Evolutionary conservation across 1,284 basidiomycete genomes (phyloP).

Genomic region (Boletus chippewaensis): DNA sequence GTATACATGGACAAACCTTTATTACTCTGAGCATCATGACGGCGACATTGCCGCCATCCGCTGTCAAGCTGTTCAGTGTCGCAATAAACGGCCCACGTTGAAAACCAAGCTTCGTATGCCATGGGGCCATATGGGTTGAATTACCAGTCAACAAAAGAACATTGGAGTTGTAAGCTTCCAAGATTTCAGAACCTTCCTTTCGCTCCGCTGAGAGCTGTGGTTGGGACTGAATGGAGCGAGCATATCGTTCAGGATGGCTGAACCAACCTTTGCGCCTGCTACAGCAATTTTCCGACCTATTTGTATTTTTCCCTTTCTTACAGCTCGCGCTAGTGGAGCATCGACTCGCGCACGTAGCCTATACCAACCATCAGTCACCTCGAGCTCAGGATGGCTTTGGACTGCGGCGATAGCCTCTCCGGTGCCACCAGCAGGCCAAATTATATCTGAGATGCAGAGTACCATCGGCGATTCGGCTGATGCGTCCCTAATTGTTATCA

Average conservation of each 20-base stretch:
- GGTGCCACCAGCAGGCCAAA: constrained; percentile 38
- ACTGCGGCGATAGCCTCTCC: constrained; percentile 38
- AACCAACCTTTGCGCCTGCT: constrained; percentile 69
- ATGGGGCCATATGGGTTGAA: constrained; percentile 76
- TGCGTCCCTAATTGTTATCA: constrained; percentile 72
- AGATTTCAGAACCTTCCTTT: constrained; percentile 75
- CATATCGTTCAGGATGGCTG: neutral
- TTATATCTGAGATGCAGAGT: constrained; percentile 74
- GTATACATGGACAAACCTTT: constrained; percentile 44
- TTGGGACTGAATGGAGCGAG: neutral
- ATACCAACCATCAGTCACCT: constrained; percentile 98
- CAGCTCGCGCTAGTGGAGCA: constrained; percentile 63
- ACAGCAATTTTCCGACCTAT: constrained; percentile 82
- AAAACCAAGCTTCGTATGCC: constrained; percentile 87
- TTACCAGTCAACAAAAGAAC: constrained; percentile 75
- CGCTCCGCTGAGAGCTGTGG: constrained; percentile 60
- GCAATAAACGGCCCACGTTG: constrained; percentile 57
- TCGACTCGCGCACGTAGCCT: constrained; percentile 74
- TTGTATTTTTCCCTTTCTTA: constrained; percentile 57
- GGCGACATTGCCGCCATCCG: constrained; percentile 77
- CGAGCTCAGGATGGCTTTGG: constrained; percentile 52
- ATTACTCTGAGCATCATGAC: constrained; percentile 72
- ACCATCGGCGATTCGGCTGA: constrained; percentile 72
- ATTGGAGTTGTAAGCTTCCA: constrained; percentile 72
- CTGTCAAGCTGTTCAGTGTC: constrained; percentile 71